Conservation (phyloP, 805 yeast species). For the Kuraishia hungarica region DNA sequence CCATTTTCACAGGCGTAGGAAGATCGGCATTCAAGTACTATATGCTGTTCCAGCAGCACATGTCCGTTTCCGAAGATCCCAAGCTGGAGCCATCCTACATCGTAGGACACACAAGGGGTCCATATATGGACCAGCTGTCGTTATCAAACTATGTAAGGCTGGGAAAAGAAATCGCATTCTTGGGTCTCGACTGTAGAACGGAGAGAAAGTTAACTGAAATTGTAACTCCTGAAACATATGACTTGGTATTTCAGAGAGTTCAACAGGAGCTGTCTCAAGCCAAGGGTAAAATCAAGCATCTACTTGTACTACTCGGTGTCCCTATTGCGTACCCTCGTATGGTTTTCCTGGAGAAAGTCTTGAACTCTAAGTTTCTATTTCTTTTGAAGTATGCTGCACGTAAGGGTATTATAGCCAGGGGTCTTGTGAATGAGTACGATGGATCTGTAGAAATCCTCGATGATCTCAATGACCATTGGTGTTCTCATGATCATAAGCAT, state of each 20-base stretch:
- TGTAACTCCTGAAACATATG: constrained; percentile 47
- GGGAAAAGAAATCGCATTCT: constrained; percentile 63
- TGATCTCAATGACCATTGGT: constrained; percentile 96
- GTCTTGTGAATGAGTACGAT: constrained; percentile 85
- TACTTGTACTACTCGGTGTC: constrained; percentile 81
- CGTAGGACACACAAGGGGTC: constrained; percentile 47
- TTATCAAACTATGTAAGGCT: constrained; percentile 67
- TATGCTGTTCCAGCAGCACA: constrained; percentile 87
- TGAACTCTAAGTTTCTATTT: constrained; percentile 49
- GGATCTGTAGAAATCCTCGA: constrained; percentile 88
- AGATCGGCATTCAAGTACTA: constrained; percentile 76
- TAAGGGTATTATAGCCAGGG: constrained; percentile 55
- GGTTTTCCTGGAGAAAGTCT: constrained; percentile 79
- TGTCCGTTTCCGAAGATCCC: constrained; percentile 35
- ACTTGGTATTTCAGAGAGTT: constrained; percentile 50
- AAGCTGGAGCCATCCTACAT: constrained; percentile 53
- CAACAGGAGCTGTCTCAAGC: constrained; percentile 40
- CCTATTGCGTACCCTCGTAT: constrained; percentile 93
- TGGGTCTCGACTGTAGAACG: constrained; percentile 89
- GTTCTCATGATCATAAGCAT: constrained; percentile 74
- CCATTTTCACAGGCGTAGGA: constrained; percentile 67
- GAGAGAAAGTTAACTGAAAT: constrained; percentile 66
- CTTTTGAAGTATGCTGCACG: constrained; percentile 60
- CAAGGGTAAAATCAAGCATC: constrained; percentile 58
- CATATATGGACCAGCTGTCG: constrained; percentile 56